Conservation (phyloP, 345 rosid genomes). For the Aethionema arabicum region DNA sequence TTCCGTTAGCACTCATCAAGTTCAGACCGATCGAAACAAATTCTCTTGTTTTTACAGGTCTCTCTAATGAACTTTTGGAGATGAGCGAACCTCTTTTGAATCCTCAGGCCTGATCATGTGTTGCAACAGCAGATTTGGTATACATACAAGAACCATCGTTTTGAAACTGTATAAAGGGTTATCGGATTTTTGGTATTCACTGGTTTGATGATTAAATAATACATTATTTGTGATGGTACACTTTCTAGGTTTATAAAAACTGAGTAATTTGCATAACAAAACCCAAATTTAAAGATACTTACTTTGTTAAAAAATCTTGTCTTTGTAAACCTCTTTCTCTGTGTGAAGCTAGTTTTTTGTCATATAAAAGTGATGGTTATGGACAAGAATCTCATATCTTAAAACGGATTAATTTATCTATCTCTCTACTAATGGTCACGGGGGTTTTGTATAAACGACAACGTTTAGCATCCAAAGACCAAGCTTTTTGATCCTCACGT, state of each 20-base stretch:
- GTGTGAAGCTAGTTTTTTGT: too few relatives aligned
- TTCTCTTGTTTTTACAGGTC: conserved; percentile 66
- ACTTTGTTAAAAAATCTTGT: too few relatives aligned
- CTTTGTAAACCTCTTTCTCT: too few relatives aligned
- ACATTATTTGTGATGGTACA: conserved; percentile 15
- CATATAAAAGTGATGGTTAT: too few relatives aligned
- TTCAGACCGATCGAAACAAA: conserved; percentile 73
- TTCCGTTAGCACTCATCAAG: conserved; percentile 84
- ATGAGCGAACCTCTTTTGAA: conserved; percentile 53
- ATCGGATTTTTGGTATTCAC: not conserved
- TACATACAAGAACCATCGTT: too few relatives aligned
- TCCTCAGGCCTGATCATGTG: too few relatives aligned
- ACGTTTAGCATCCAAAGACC: conserved; percentile 59
- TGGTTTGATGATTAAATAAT: not conserved
- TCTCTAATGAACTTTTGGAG: conserved; percentile 61
- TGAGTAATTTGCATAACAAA: too few relatives aligned
- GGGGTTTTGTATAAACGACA: too few relatives aligned
- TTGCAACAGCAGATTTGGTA: not conserved
- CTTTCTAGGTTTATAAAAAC: conserved; percentile 23
- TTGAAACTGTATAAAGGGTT: not conserved
- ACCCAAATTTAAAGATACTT: too few relatives aligned
- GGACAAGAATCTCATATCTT: too few relatives aligned
- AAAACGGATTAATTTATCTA: too few relatives aligned
- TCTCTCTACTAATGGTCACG: too few relatives aligned
- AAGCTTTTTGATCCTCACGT: conserved; percentile 40